Conservation (phyloP, 2,329 filamentous ascomycete species). For the Ophiostoma sp. region DNA sequence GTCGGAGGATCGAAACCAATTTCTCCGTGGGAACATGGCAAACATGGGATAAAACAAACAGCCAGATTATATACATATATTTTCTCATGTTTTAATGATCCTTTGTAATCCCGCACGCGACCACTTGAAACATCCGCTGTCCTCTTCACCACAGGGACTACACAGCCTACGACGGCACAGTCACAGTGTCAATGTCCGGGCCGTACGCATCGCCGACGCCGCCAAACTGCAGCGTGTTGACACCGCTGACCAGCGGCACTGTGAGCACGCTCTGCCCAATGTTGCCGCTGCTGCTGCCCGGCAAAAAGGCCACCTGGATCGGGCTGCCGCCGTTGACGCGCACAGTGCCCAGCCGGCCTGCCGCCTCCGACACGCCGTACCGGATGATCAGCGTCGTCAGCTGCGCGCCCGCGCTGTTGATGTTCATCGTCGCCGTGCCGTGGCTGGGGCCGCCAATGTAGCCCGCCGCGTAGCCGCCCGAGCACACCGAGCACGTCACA, state of each 20-base stretch:
- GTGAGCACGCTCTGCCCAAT: conserved; percentile 45
- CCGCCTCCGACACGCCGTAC: conserved; percentile 52
- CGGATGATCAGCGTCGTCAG: conserved; percentile 51
- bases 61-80: too few species aligned
- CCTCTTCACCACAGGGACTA: too few species aligned
- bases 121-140: background rate
- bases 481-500: conserved; percentile 50
- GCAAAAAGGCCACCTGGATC: conserved; percentile 52
- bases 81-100: background rate
- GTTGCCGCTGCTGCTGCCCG: conserved; percentile 41
- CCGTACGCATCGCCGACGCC: conserved; percentile 40
- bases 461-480: conserved; percentile 46
- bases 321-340: conserved; percentile 49
- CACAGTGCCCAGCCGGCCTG: conserved; percentile 49
- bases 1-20: background rate
- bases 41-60: background rate
- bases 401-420: conserved; percentile 33
- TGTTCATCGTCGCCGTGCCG: conserved; percentile 44
- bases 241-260: conserved; percentile 43
- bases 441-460: conserved; percentile 48
- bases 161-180: conserved; percentile 38
- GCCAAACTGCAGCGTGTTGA: conserved; percentile 47
- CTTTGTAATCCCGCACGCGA: background rate
- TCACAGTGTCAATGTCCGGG: conserved; percentile 50
- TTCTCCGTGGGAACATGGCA: background rate